Evolutionary conservation across 139 green algal species (phyloP).

Genomic region (Haematococcus lacustris): DNA sequence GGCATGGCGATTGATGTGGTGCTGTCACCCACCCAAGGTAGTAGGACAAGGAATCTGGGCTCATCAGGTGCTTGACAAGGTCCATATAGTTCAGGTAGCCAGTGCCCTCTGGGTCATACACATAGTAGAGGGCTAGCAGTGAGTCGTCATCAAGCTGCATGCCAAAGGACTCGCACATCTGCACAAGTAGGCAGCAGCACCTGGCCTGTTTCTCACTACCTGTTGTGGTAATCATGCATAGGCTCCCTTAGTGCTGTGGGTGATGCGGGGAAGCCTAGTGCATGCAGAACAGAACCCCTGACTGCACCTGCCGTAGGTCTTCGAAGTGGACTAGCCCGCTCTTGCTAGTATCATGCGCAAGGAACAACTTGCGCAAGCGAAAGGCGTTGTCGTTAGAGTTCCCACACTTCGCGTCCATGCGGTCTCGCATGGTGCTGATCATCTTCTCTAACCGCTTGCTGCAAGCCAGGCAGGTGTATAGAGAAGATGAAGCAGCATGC

Average conservation of each 20-base stretch:
- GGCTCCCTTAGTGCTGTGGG: no score
- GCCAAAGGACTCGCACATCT: constrained; percentile 70
- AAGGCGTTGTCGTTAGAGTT: constrained; percentile 76
- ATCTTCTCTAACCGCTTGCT: constrained; percentile 69
- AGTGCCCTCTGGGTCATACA: constrained; percentile 13
- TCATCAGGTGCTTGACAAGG: constrained; percentile 1
- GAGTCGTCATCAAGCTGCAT: constrained; percentile 83
- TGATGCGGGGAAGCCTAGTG: no score
- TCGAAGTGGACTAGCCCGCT: constrained; percentile 60
- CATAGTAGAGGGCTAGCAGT: constrained; percentile 63
- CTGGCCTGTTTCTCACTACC: not conserved
- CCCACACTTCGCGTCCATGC: constrained; percentile 65
- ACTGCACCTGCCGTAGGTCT: constrained; percentile 72
- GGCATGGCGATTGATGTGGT: no score
- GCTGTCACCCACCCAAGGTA: constrained; percentile 1
- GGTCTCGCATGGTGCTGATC: constrained; percentile 67
- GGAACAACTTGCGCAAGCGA: constrained; percentile 71
- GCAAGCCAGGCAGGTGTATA: constrained; percentile 6
- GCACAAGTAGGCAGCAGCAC: not conserved
- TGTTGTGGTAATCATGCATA: no score
- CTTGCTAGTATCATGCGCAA: constrained; percentile 61
- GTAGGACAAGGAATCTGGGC: constrained; percentile 24
- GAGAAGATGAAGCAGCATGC: not conserved
- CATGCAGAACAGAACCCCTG: not conserved
- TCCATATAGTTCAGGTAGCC: not conserved